Conservation (phyloP, 2,329 filamentous ascomycete species). For the Leptographium galeiforme region DNA sequence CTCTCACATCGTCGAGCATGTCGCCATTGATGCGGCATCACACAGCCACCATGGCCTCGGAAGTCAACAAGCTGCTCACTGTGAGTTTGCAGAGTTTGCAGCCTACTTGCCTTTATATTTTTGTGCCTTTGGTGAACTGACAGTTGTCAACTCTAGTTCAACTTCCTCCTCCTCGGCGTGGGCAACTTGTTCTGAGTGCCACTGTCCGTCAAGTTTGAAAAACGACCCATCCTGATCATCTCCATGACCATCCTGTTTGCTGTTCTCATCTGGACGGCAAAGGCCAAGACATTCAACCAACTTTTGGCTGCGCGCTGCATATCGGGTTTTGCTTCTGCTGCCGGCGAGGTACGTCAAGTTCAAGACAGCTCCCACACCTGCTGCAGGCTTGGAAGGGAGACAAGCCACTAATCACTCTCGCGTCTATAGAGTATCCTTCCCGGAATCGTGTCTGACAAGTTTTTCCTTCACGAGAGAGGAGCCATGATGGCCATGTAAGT, state of each 20-base stretch:
- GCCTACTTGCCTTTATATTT: background rate
- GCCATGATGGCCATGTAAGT: slow-evolving; percentile 7
- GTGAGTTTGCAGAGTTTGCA: background rate
- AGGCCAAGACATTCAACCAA: slow-evolving; percentile 18
- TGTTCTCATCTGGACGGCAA: slow-evolving; percentile 18
- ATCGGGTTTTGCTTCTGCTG: slow-evolving; percentile 14
- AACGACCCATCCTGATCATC: slow-evolving; percentile 20
- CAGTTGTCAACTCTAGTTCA: background rate
- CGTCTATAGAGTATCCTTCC: slow-evolving; percentile 6
- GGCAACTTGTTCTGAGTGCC: slow-evolving; percentile 22
- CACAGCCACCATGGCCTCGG: slow-evolving; percentile 1
- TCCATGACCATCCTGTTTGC: slow-evolving; percentile 19
- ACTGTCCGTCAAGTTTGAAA: slow-evolving; percentile 20
- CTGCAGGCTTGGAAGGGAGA: no score
- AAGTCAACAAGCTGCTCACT: background rate
- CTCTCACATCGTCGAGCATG: background rate
- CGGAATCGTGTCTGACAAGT: slow-evolving; percentile 7
- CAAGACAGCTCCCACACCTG: background rate
- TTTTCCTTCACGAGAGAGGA: slow-evolving; percentile 7
- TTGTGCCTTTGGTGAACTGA: no score
- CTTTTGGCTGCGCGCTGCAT: slow-evolving; percentile 20
- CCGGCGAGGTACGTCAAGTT: slow-evolving; percentile 7
- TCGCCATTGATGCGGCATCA: background rate
- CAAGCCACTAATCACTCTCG: background rate
- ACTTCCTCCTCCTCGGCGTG: slow-evolving; percentile 12